Percentiles rank a stretch among this genome's conserved stretches.
Evolutionary conservation across 1,139 yeast genomes (phyloP).

Genomic region (Nematodospora anomalae): DNA sequence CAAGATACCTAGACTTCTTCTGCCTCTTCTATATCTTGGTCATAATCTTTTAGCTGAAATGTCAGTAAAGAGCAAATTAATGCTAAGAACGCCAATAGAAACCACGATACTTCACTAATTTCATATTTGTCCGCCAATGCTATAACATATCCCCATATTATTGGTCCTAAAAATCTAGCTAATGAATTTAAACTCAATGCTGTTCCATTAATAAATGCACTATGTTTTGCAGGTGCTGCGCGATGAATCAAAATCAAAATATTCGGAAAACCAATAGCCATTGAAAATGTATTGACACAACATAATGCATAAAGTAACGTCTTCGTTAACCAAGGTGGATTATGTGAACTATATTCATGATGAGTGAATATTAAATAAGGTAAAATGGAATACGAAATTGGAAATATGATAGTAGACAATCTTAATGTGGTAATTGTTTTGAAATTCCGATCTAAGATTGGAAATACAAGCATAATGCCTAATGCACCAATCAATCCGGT

Average conservation of each 20-base stretch:
- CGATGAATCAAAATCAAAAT: slow-evolving; percentile 46
- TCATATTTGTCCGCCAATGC: slow-evolving; percentile 44
- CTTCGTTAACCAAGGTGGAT: slow-evolving; percentile 26
- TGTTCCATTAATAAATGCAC: slow-evolving; percentile 53
- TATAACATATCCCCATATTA: slow-evolving; percentile 59
- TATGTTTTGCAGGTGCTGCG: slow-evolving; percentile 46
- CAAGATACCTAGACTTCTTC: not conserved
- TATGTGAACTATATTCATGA: slow-evolving; percentile 27
- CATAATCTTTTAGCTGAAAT: slow-evolving; percentile 32
- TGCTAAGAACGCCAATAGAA: slow-evolving; percentile 39
- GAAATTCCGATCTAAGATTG: slow-evolving; percentile 51
- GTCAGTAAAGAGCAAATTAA: slow-evolving; percentile 32
- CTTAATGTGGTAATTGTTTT: slow-evolving; percentile 48
- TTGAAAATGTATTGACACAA: slow-evolving; percentile 29
- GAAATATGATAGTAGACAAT: slow-evolving; percentile 41
- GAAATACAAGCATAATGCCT: slow-evolving; percentile 52
- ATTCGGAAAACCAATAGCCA: slow-evolving; percentile 43
- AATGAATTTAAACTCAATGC: slow-evolving; percentile 51
- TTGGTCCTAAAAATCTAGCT: slow-evolving; percentile 60
- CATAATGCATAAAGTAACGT: slow-evolving; percentile 27
- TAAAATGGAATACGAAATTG: slow-evolving; percentile 46
- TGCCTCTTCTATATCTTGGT: slow-evolving; percentile 18
- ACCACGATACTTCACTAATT: slow-evolving; percentile 55
- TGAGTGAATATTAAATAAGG: slow-evolving; percentile 53
- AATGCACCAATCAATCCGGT: slow-evolving; percentile 60